phyloP scores from a whole-genome alignment of 345 rosid genomes.

The Aurinia saxatilis region DNA sequence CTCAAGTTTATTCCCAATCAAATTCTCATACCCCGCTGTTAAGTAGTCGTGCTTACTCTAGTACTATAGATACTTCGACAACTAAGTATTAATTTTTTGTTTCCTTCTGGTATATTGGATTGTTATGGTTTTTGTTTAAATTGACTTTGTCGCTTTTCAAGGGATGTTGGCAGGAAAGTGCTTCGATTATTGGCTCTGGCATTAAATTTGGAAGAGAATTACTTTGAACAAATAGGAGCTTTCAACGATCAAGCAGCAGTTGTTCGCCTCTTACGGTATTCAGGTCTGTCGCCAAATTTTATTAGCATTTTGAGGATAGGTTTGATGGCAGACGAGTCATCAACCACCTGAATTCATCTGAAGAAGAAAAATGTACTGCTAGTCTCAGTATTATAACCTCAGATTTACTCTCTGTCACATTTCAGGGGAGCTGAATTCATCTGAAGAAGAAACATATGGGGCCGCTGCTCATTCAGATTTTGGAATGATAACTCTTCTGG shows the following conservation, averaged over 20 bases:
- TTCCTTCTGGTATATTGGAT: neutral
- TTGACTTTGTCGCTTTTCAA: slow-evolving; percentile 21
- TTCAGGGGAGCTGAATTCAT: slow-evolving; percentile 38
- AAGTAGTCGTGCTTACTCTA: neutral
- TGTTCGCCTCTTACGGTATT: slow-evolving; percentile 65
- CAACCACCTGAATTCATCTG: too few species aligned
- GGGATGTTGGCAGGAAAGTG: slow-evolving; percentile 50
- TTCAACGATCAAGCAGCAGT: slow-evolving; percentile 32
- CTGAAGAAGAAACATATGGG: slow-evolving; percentile 46
- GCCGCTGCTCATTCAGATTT: slow-evolving; percentile 87
- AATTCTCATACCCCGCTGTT: neutral
- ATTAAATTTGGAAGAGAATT: slow-evolving; percentile 54
- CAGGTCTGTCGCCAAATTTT: slow-evolving; percentile 37
- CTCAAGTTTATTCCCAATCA: too few species aligned
- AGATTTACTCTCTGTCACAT: neutral
- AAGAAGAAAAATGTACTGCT: neutral
- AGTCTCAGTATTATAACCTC: neutral
- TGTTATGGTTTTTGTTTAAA: neutral
- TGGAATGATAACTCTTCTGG: slow-evolving; percentile 77
- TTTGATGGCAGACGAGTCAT: neutral
- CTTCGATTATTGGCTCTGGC: slow-evolving; percentile 67
- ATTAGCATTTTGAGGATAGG: neutral
- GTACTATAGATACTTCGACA: neutral
- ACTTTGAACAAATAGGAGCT: slow-evolving; percentile 60
- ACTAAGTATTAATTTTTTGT: neutral